Conservation (phyloP, 2,329 filamentous ascomycete species). For the Lachnellula cervina region DNA sequence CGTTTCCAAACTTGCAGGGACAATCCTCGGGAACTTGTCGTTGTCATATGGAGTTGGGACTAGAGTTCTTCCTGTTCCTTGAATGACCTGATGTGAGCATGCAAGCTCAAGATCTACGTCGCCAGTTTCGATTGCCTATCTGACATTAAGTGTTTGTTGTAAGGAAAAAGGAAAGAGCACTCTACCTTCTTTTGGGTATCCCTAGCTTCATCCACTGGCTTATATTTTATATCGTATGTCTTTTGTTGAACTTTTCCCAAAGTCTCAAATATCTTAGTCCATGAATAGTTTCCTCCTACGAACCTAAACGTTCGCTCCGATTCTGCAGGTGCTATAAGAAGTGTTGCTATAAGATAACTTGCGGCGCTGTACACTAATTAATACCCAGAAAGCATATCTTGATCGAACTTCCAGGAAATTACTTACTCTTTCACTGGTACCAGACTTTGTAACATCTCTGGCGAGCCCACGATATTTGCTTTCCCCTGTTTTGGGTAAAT, state of each 20-base stretch:
- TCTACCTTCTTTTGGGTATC: slow-evolving; percentile 4
- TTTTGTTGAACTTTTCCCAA: slow-evolving; percentile 1
- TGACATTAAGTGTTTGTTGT: not conserved
- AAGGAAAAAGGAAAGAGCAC: not conserved
- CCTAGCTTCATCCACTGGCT: slow-evolving; percentile 4
- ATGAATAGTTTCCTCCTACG: slow-evolving; percentile 3
- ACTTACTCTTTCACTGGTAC: not conserved
- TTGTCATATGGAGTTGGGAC: not conserved
- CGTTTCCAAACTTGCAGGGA: not conserved
- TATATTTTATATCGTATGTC: slow-evolving; percentile 2
- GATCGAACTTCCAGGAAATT: not conserved
- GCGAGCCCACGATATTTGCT: slow-evolving; percentile 2
- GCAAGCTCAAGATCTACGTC: not conserved
- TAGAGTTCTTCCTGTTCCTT: not conserved
- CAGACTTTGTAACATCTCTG: slow-evolving; percentile 4
- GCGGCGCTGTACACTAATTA: not conserved
- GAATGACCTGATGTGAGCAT: not conserved
- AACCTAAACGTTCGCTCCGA: slow-evolving; percentile 4
- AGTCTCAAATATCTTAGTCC: slow-evolving; percentile 4
- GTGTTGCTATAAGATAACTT: slow-evolving; percentile 1
- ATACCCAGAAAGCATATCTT: not conserved
- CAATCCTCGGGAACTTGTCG: not conserved
- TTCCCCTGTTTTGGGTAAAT: not conserved
- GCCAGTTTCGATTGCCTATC: not conserved
- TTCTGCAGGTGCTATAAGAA: not conserved